phyloP scores from a whole-genome alignment of 371 early-diverging fungal species.

The Lichtheimia hyalospora region DNA sequence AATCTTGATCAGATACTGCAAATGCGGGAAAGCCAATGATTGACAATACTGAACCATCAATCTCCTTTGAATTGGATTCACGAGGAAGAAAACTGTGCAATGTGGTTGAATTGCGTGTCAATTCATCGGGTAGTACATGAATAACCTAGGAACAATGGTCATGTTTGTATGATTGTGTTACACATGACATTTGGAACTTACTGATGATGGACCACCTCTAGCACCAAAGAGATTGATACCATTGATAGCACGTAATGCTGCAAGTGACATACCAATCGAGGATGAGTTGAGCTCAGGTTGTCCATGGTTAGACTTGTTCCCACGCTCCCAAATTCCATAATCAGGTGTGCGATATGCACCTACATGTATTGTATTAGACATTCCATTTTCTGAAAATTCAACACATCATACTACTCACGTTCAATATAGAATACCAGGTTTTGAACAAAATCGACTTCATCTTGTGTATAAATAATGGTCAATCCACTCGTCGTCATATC shows the following conservation, averaged over 20 bases:
- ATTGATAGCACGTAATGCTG: slow-evolving; percentile 86
- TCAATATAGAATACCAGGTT: slow-evolving; percentile 91
- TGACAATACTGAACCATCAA: slow-evolving; percentile 84
- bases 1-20: slow-evolving; percentile 72
- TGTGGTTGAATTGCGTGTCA: slow-evolving; percentile 82
- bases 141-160: slow-evolving; percentile 52
- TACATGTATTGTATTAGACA: slow-evolving; percentile 4
- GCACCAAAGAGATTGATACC: slow-evolving; percentile 87
- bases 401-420: slow-evolving; percentile 36
- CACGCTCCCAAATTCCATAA: slow-evolving; percentile 91
- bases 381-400: too few relatives aligned
- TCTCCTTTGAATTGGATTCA: slow-evolving; percentile 88
- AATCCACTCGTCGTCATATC: slow-evolving; percentile 87
- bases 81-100: slow-evolving; percentile 84
- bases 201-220: slow-evolving; percentile 77
- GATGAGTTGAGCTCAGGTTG: slow-evolving; percentile 87
- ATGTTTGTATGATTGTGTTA: slow-evolving; percentile 5
- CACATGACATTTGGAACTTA: slow-evolving; percentile 28
- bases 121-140: slow-evolving; percentile 85
- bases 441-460: slow-evolving; percentile 91
- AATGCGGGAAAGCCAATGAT: slow-evolving; percentile 91
- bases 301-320: slow-evolving; percentile 90
- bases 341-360: slow-evolving; percentile 80
- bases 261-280: slow-evolving; percentile 88
- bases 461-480: slow-evolving; percentile 77